phyloP scores from a whole-genome alignment of 2,329 filamentous ascomycete species.

The Anisogramma anomala region DNA sequence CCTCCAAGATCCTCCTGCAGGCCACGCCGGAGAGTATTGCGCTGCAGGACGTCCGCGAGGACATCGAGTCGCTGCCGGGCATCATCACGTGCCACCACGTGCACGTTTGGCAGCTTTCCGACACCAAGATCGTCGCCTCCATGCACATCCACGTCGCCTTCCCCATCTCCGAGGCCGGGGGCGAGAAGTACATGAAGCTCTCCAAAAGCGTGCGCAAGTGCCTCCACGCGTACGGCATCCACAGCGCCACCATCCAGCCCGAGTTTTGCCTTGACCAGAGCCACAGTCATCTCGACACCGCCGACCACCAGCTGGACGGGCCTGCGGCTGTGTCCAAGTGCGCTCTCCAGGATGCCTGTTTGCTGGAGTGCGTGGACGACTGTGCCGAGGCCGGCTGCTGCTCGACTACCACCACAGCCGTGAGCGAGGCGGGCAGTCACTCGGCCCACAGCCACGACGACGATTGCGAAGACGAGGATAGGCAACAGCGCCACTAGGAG shows the following conservation, averaged over 20 bases:
- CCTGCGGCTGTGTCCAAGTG: slow-evolving; percentile 15
- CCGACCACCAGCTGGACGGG: slow-evolving; percentile 23
- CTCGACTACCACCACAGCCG: slow-evolving; percentile 17
- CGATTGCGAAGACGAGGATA: slow-evolving; percentile 25
- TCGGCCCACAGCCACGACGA: slow-evolving; percentile 18
- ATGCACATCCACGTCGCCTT: slow-evolving; percentile 90
- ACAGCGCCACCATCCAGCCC: slow-evolving; percentile 93
- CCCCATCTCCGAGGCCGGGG: slow-evolving; percentile 71
- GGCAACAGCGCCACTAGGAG: slow-evolving; percentile 21
- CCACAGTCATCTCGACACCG: slow-evolving; percentile 28
- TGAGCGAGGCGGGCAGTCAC: slow-evolving; percentile 22
- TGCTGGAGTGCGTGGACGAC: slow-evolving; percentile 42
- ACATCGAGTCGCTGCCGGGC: slow-evolving; percentile 75
- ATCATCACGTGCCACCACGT: slow-evolving; percentile 89
- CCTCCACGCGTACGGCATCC: slow-evolving; percentile 89
- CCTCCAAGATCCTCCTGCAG: slow-evolving; percentile 81
- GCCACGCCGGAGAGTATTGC: slow-evolving; percentile 83
- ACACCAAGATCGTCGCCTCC: slow-evolving; percentile 86
- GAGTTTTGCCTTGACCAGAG: slow-evolving; percentile 57
- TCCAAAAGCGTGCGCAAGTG: slow-evolving; percentile 74
- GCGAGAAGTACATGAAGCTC: slow-evolving; percentile 78
- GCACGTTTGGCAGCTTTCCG: slow-evolving; percentile 94
- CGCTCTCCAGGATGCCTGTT: slow-evolving; percentile 27
- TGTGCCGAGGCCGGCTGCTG: slow-evolving; percentile 37
- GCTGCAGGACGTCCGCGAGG: slow-evolving; percentile 81